Evolutionary conservation across 2,329 filamentous ascomycete species (phyloP), one percentile per base, ranked within the genome.

Genomic region (Apiospora aurea): DNA sequence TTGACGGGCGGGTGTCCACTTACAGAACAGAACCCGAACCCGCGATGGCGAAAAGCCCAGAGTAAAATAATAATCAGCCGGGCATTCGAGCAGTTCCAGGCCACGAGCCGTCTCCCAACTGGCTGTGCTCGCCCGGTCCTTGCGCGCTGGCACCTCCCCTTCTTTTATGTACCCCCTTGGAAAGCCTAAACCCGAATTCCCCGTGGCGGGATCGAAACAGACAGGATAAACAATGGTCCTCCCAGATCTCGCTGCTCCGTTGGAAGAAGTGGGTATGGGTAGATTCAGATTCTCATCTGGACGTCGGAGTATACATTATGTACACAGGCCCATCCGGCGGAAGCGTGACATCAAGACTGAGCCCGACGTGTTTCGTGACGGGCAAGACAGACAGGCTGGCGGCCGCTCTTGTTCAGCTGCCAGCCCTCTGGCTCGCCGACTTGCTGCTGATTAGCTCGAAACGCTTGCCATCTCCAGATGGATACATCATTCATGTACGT

Each of bases 161-260:
- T 13, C 53, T 11, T 38, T 5, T 38, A 29, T 16, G 29, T n/a
- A n/a, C 13, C 51, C 24, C 53, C 38, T 41, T 41, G 57, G 57
- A 41, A 34, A 41, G 57, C 41, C 41, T 64, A 34, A 41, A n/a
- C 34, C 34, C 41, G 57, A 64, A 41, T 64, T 64, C 57, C 57
- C 57, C 57, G 41, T 38, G n/a, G 57, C 57, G 57, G 57, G 57
- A 64, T 41, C 34, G 57, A 64, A 41, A 64, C 57, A 64, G 18
- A 41, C 18, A 6, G 21, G 14, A 64, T 41, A 38, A 64, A 11
- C 13, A 64, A 4, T 41, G 57, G 34, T 64, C 38, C 34, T 41
- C 18, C 18, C 34, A 34, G 57, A 64, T 64, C 57, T 41, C 57
- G 21, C 53, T 64, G 34, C 29, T 41, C 57, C 57, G 57, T 64